Conservation (phyloP, 192 early-diverging fungal species). For the Spizellomyces punctatus region DNA sequence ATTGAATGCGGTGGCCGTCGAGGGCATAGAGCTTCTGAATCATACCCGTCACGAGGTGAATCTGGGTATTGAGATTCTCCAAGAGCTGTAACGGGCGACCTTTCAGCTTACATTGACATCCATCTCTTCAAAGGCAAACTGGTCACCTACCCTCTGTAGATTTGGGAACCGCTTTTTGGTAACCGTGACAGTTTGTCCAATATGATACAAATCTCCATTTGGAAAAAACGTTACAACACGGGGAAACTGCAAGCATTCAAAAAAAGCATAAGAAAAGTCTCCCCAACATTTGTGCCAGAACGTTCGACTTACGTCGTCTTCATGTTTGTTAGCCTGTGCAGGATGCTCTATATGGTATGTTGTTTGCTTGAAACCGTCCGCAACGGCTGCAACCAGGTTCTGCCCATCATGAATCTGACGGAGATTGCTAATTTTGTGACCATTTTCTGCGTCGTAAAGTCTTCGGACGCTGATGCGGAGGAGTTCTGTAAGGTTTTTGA, state of each 20-base stretch:
- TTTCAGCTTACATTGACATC: not conserved
- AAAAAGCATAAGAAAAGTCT: not conserved
- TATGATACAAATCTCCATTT: conserved; percentile 55
- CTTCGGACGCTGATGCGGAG: conserved; percentile 42
- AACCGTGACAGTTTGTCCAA: conserved; percentile 46
- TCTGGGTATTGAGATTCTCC: conserved; percentile 47
- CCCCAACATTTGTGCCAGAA: not conserved
- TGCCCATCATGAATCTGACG: conserved; percentile 47
- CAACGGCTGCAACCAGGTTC: conserved; percentile 45
- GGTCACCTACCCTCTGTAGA: conserved; percentile 38
- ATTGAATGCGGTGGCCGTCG: conserved; percentile 11
- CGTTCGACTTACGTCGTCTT: conserved; percentile 8
- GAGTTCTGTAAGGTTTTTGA: conserved; percentile 26
- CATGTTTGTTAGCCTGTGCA: conserved; percentile 1
- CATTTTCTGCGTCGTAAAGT: conserved; percentile 52
- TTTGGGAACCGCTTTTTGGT: conserved; percentile 40
- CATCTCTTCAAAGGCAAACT: too few relatives aligned
- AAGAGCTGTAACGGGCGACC: conserved; percentile 35
- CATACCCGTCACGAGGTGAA: conserved; percentile 37
- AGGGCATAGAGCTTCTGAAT: conserved; percentile 43
- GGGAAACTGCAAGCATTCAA: not conserved
- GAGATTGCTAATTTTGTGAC: conserved; percentile 36
- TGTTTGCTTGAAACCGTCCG: conserved; percentile 37
- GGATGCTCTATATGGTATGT: conserved; percentile 33
- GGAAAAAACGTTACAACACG: conserved; percentile 50